Evolutionary conservation across 2,329 filamentous ascomycete species (phyloP), one percentile per base, ranked within the genome.

Genomic region (Fusarium sp.): DNA sequence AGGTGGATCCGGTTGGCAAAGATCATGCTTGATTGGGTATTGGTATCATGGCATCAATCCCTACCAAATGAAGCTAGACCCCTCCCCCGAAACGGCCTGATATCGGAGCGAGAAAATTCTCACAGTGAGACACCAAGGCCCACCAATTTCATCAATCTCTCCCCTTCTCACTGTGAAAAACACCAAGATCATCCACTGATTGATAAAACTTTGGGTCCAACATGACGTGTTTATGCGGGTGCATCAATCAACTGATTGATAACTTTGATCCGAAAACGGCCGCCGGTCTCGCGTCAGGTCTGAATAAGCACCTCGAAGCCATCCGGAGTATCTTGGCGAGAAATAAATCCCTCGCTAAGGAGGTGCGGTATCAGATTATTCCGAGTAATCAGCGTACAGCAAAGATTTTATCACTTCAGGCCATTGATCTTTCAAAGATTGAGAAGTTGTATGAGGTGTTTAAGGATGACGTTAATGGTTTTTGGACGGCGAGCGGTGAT

Each of bases 321-420:
- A 46, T 80, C 6, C 76, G 71, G 4, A 42, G 64, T 8, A 71
- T 80, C 3, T 68, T 80, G 13, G 61, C 73, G 7, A 73, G 72
- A 64, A 79, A 78, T 30, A 79, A 77, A 57, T 49, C 71, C 23
- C 69, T 77, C 45, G 62, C 75, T 10, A 77, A 77, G 44, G 73
- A 78, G 44, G 73, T 79, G 15, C 75, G 76, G 8, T 81, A 78
- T 55, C 75, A 75, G 48, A 69, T 81, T 44, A 72, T 73, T 14
- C 73, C 77, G 1, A 78, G 70, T 50, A 80, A 78, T 32, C 75
- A 79, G 49, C 76, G 78, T 5, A 80, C 78, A 2, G 73, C 61
- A 37, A 81, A 79, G 64, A 77, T 77, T 0, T n/a, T 79, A 6
- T 71, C 72, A 4, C 60, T 78, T 1, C 70, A 67, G 2, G 59